Evolutionary conservation across 1,284 basidiomycete genomes (phyloP).

Genomic region (Fomitopsis betulina): DNA sequence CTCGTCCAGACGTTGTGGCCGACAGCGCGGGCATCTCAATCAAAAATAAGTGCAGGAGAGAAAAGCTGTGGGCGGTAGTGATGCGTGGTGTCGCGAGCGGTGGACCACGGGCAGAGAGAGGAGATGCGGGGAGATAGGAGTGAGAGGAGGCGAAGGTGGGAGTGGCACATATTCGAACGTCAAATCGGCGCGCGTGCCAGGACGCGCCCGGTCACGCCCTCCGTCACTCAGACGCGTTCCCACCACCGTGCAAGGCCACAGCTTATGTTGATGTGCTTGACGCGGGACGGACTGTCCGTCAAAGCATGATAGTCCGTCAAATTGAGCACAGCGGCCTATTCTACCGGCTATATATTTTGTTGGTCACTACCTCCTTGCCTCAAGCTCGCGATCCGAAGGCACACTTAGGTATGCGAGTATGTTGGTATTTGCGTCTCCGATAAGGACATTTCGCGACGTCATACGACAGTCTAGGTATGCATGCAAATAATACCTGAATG

Average conservation of each 20-base stretch:
- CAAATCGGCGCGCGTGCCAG: not conserved
- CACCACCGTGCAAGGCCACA: not conserved
- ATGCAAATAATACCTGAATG: no score
- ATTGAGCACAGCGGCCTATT: not conserved
- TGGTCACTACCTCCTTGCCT: no score
- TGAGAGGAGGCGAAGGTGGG: not conserved
- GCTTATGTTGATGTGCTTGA: no score
- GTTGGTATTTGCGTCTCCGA: no score
- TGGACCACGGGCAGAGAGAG: not conserved
- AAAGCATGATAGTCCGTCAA: no score
- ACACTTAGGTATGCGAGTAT: no score
- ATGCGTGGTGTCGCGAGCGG: not conserved
- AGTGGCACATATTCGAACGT: not conserved
- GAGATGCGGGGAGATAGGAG: not conserved
- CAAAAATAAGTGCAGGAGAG: not conserved
- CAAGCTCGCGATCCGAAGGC: no score
- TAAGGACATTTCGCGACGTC: no score
- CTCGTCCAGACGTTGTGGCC: not conserved
- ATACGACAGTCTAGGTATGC: no score
- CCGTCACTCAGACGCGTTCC: not conserved
- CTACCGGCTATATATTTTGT: no score
- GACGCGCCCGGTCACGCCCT: not conserved
- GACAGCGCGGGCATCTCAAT: not conserved
- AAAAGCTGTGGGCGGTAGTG: not conserved
- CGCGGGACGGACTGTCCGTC: no score